phyloP scores from a whole-genome alignment of 352 stramenopile genomes.

The Pythium monospermum region DNA sequence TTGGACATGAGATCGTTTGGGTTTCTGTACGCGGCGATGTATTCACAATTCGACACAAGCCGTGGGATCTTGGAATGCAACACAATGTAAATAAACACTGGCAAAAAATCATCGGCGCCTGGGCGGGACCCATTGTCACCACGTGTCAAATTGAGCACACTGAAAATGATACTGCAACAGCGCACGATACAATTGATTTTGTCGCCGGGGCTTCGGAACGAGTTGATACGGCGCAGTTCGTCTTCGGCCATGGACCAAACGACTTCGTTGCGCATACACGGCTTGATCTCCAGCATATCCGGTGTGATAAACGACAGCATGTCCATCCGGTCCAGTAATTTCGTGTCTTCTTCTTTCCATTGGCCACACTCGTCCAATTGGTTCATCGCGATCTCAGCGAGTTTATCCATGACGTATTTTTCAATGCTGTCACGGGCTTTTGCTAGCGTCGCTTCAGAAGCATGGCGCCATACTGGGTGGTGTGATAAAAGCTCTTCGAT shows the following conservation, averaged over 20 bases:
- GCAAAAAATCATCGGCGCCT: constrained; percentile 88
- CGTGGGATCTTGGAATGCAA: constrained; percentile 85
- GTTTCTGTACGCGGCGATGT: constrained; percentile 87
- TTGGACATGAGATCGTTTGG: constrained; percentile 89
- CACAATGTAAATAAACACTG: constrained; percentile 92
- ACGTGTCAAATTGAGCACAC: constrained; percentile 76
- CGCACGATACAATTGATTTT: constrained; percentile 90
- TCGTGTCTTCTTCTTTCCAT: constrained; percentile 73
- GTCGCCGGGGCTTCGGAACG: constrained; percentile 75
- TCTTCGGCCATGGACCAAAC: constrained; percentile 87
- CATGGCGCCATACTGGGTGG: constrained; percentile 63
- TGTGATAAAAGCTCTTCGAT: constrained; percentile 55
- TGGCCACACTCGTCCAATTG: constrained; percentile 53
- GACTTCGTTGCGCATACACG: constrained; percentile 87
- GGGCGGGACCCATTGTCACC: constrained; percentile 61
- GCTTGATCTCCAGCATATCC: constrained; percentile 89
- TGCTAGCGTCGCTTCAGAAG: constrained; percentile 47
- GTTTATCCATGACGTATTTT: constrained; percentile 91
- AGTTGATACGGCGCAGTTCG: constrained; percentile 88
- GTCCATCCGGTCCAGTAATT: constrained; percentile 73
- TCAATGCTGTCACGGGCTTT: constrained; percentile 83
- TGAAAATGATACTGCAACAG: constrained; percentile 89
- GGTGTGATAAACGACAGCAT: constrained; percentile 80
- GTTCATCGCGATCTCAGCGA: constrained; percentile 76
- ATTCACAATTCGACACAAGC: constrained; percentile 88